phyloP scores from a whole-genome alignment of 495 filamentous ascomycete genomes.

The Annulohypoxylon moriforme region DNA sequence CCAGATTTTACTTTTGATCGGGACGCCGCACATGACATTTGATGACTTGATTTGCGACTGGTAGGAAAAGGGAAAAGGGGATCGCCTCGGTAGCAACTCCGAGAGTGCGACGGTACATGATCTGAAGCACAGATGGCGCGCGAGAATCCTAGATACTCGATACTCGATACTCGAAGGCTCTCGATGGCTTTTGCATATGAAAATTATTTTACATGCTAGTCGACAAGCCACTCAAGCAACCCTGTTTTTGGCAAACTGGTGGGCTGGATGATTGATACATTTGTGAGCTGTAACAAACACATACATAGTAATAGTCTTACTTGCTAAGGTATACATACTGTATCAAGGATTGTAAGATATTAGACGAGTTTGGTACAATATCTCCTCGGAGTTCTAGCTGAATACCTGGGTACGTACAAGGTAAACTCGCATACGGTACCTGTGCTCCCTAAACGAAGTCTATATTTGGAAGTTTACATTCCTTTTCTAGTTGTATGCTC shows the following conservation, averaged over 20 bases:
- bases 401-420: background rate
- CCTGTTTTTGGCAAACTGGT: background rate
- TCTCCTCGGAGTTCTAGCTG: background rate
- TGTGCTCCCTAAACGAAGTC: background rate
- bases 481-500: background rate
- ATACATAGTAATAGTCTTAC: background rate
- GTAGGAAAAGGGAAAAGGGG: background rate
- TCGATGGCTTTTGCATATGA: background rate
- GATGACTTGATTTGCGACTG: constrained; percentile 14
- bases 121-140: constrained; percentile 32
- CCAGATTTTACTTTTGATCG: constrained; percentile 19
- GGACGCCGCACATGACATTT: constrained; percentile 2
- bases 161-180: constrained; percentile 15
- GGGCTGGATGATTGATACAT: background rate
- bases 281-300: background rate
- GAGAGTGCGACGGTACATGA: constrained; percentile 25
- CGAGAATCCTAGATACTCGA: constrained; percentile 18
- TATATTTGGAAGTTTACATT: constrained; percentile 2
- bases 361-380: background rate
- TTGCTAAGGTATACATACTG: background rate
- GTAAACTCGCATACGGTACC: background rate
- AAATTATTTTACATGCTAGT: background rate
- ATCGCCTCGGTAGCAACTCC: constrained; percentile 35
- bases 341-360: constrained; percentile 4
- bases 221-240: constrained; percentile 15